Percentiles rank a stretch among this genome's conserved stretches.
These are phyloP conservation scores for Cryptococcus jaspeensis DNA, from an alignment of 1,284 basidiomycete genomes.

Conservation along the genomic window DNA sequence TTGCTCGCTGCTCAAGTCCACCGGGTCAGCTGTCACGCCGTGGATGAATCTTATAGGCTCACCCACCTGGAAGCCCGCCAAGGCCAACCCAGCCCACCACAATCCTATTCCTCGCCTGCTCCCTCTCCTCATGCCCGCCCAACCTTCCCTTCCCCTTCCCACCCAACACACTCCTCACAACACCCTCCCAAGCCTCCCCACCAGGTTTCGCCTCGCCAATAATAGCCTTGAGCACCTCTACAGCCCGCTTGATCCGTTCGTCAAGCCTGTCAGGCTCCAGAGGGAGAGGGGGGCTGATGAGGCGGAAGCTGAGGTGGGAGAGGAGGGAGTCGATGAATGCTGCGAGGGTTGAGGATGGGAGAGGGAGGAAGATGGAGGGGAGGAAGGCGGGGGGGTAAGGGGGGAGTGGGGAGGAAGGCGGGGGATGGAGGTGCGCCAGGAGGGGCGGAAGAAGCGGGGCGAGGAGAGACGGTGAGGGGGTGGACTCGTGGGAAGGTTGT, in stretches of 20 bases:
- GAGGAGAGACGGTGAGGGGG: conserved; percentile 30
- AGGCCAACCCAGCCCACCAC: conserved; percentile 35
- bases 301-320: conserved; percentile 21
- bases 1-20: conserved; percentile 54
- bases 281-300: conserved; percentile 1
- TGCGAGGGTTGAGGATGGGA: conserved; percentile 52
- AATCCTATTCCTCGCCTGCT: conserved; percentile 25
- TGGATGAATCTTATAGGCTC: too few relatives aligned
- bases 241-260: conserved; percentile 22
- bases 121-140: conserved; percentile 5
- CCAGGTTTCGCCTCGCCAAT: conserved; percentile 27
- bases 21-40: conserved; percentile 44
- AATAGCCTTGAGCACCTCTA: conserved; percentile 21
- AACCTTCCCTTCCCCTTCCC: conserved; percentile 3
- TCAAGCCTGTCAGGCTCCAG: conserved; percentile 21
- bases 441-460: conserved; percentile 33
- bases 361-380: conserved; percentile 66
- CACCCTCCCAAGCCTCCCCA: conserved; percentile 35
- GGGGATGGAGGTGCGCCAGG: conserved; percentile 55
- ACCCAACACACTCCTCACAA: conserved; percentile 15
- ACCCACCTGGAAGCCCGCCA: conserved; percentile 21
- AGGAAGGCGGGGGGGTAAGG: conserved; percentile 55
- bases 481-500: conserved; percentile 1
- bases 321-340: conserved; percentile 28
- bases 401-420: conserved; percentile 58